Conservation (phyloP, 805 yeast genomes). For the Scheffersomyces coipomensis region DNA sequence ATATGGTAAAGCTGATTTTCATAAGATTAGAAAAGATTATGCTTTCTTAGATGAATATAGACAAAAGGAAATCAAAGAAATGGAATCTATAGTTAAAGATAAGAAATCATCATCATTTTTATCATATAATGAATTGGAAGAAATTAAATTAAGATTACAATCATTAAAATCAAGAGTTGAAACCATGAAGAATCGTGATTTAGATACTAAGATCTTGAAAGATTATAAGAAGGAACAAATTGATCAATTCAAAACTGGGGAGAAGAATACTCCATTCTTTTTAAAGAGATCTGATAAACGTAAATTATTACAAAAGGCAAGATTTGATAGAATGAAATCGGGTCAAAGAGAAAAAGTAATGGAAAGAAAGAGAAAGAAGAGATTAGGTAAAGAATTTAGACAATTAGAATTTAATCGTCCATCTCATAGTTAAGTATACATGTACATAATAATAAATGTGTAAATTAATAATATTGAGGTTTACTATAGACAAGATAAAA, state of each 20-base stretch:
- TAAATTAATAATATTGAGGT: background rate
- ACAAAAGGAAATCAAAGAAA: slow-evolving; percentile 62
- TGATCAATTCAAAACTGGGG: slow-evolving; percentile 46
- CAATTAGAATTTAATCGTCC: slow-evolving; percentile 35
- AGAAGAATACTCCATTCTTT: slow-evolving; percentile 52
- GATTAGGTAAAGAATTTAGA: slow-evolving; percentile 76
- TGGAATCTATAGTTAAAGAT: slow-evolving; percentile 58
- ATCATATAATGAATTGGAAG: slow-evolving; percentile 46
- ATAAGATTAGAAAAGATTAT: slow-evolving; percentile 71
- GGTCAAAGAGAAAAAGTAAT: slow-evolving; percentile 75
- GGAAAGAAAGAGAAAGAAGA: slow-evolving; percentile 85
- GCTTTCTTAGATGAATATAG: slow-evolving; percentile 85
- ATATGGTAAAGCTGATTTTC: slow-evolving; percentile 75
- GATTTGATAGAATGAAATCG: slow-evolving; percentile 70
- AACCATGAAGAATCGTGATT: slow-evolving; percentile 68
- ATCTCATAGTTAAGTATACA: background rate
- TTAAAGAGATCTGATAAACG: slow-evolving; percentile 70
- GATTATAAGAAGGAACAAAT: slow-evolving; percentile 55
- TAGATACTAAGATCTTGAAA: slow-evolving; percentile 63
- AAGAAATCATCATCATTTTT: slow-evolving; percentile 41
- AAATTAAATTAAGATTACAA: slow-evolving; percentile 55
- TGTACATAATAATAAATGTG: background rate
- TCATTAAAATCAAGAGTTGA: slow-evolving; percentile 68
- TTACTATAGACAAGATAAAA: slow-evolving; percentile 1
- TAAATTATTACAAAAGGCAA: slow-evolving; percentile 73